Evolutionary conservation across 495 filamentous ascomycete genomes (phyloP), one percentile per base, ranked within the genome.

Genomic region (Lentithecium fluviatile): DNA sequence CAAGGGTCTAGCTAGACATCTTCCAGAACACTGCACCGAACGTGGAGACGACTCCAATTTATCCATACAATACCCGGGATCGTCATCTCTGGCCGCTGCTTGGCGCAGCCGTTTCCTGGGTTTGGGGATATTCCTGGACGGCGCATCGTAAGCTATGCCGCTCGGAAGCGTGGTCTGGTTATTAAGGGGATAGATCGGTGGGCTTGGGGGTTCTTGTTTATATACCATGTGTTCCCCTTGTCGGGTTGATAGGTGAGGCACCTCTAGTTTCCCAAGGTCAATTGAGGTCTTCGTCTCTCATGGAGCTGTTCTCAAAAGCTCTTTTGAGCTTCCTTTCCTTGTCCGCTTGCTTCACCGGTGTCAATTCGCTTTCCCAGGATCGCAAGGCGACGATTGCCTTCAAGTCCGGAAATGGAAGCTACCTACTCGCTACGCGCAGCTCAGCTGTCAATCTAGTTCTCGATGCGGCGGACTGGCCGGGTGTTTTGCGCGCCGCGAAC

Each of bases 401-500:
- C 52, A 74, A 76, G 15, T 12, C 43, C 47, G 54, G 42, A 12
- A 67, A 65, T 54, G 73, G 70, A 46, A 65, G 52, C 52, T 65
- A 73, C 26, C 34, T 57, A 26, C 58, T 72, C 20, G 69, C 69
- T 15, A 63, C 63, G 13, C 38, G 50, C 43, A 45, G 38, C 25
- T 63, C 68, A 7, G 37, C 61, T 6, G 73, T 81, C 13, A 78
- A 82, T 67, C 79, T 85, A 37, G 70, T 81, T 20, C 72, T 82
- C 26, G 79, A 80, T 42, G 70, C 64, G 32, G 73, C 78, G 43
- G 87, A 91, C 62, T 88, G 78, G 73, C 81, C 79, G 65, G 88
- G 85, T 42, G 84, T 90, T 19, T 79, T 88, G 51, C 79, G 86
- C 37, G 88, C 85, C 8, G 84, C 82, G 10, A 74, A 80, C 23